Percentiles rank a stretch among this genome's conserved stretches.
phyloP scores from a whole-genome alignment of 495 filamentous ascomycete genomes.

The Eremomyces bilateralis region DNA sequence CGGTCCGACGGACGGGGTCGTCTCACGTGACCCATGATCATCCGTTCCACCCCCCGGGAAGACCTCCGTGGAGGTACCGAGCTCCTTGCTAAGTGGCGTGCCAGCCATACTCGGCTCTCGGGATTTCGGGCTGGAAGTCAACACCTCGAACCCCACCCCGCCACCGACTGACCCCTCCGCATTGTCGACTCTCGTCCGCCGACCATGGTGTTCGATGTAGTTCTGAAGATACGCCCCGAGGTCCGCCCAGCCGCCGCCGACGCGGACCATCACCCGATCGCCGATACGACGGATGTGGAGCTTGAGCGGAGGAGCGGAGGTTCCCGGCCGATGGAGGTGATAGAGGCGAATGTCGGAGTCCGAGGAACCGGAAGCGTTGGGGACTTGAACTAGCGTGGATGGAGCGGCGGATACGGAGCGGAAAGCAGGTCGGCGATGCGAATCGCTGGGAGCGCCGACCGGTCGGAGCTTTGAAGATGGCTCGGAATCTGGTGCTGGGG shows the following conservation, averaged over 20 bases:
- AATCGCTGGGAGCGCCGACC: no score
- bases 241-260: conserved; percentile 93
- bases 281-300: conserved; percentile 83
- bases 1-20: conserved; percentile 1
- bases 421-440: conserved; percentile 5
- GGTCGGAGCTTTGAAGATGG: no score
- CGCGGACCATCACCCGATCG: conserved; percentile 89
- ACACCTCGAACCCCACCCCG: conserved; percentile 1
- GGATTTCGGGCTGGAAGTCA: not conserved
- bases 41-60: not conserved
- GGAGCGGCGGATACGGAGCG: conserved; percentile 3
- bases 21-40: not conserved
- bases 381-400: not conserved
- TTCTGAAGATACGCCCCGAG: conserved; percentile 85
- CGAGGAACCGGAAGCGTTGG: no score
- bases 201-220: conserved; percentile 75
- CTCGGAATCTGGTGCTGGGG: no score
- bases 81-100: not conserved
- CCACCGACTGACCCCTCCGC: not conserved
- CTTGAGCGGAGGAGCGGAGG: conserved; percentile 60
- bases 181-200: conserved; percentile 20
- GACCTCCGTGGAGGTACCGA: not conserved
- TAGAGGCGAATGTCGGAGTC: conserved; percentile 66
- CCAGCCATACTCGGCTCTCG: not conserved
- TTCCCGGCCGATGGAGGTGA: conserved; percentile 56